These are phyloP conservation scores for Myxozyma melibiosi DNA, from an alignment of 805 yeast species.

Conservation along the genomic window DNA sequence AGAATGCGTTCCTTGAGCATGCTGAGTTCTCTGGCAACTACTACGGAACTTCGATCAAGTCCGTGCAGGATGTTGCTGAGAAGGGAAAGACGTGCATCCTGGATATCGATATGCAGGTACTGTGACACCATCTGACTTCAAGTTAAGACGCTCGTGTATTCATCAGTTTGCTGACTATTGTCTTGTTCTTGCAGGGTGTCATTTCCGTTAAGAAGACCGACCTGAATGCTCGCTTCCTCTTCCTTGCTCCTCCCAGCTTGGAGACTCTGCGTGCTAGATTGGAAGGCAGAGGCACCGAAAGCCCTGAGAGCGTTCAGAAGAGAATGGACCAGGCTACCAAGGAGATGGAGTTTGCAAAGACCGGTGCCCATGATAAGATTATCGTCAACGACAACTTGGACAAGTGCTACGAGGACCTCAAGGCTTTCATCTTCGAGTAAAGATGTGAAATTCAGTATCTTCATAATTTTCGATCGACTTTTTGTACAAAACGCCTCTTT, in stretches of 20 bases:
- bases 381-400: constrained; percentile 92
- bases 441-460: too few relatives aligned
- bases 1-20: constrained; percentile 87
- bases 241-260: constrained; percentile 89
- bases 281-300: constrained; percentile 92
- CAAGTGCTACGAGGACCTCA: constrained; percentile 79
- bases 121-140: not conserved
- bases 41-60: constrained; percentile 89
- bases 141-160: too few relatives aligned
- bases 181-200: constrained; percentile 99
- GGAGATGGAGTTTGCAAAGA: constrained; percentile 84
- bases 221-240: constrained; percentile 81
- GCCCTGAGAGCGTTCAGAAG: constrained; percentile 77
- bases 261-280: constrained; percentile 76
- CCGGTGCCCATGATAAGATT: constrained; percentile 85
- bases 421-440: constrained; percentile 64
- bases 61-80: constrained; percentile 70
- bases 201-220: constrained; percentile 81
- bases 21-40: constrained; percentile 97
- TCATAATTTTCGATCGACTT: not conserved
- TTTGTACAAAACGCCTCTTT: too few relatives aligned
- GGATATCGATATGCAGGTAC: constrained; percentile 91
- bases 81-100: constrained; percentile 73
- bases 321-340: constrained; percentile 84
- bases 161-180: constrained; percentile 94